Evolutionary conservation across 2,329 filamentous ascomycete genomes (phyloP), one percentile per base, ranked within the genome.

Genomic region (Alternaria arbusti): DNA sequence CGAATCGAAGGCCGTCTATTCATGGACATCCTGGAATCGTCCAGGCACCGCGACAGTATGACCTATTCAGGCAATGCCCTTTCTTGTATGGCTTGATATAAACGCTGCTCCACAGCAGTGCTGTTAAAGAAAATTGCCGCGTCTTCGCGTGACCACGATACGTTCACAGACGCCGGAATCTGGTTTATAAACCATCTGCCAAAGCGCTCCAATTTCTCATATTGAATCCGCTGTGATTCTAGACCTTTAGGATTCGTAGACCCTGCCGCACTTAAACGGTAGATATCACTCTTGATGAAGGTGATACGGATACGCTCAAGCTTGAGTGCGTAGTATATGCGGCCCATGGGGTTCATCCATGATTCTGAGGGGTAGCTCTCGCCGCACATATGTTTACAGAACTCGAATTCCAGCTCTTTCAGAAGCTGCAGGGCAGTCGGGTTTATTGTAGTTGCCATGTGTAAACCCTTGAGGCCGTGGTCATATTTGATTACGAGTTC

Each of bases 81-180:
- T 4, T 59, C 55, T 30, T 59, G 59, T 45, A 65, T 36, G 20
- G 59, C 47, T 10, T 20, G 47, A 56, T 56, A 59, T 22, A 65
- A 32, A 17, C 45, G 45, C 32, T 59, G 55, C 26, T 63, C 63
- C 2, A 51, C 20, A 15, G n/a, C 45, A 23, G n/a, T 6, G 40
- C 61, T 55, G 5, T 36, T 17, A 22, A 60, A 55, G 32, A 63
- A 60, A 15, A 23, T 15, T 15, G 50, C 50, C 3, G 61, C 56
- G 28, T 51, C 43, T 11, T 20, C 22, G 4, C 13, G 61, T 7
- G 25, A 9, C 56, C 61, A 63, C 4, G 50, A 54, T 13, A 63
- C 51, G 22, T 30, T 36, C 13, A 63, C 32, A 8, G 61, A 63
- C 13, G 45, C 20, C 30, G 61, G 61, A 20, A 63, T 55, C 6